Base-by-base conservation (phyloP, 192 early-diverging fungal species). In the Dissophora globulifera region DNA sequence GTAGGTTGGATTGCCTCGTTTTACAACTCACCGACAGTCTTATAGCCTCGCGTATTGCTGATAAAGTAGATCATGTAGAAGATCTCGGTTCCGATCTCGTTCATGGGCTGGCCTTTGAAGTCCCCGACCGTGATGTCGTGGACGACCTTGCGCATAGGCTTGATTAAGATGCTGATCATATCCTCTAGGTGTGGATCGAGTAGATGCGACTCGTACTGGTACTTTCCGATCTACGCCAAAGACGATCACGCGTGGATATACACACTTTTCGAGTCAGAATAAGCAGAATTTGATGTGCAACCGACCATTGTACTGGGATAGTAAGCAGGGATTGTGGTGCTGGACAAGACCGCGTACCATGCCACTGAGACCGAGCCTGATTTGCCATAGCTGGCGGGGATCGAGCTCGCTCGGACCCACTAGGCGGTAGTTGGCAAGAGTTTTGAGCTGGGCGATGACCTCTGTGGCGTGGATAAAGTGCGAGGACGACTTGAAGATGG, bases 1-100 rank as follows among this genome's bases (percentile, higher is more conserved):
- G n/a, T n/a, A n/a, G n/a, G n/a, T n/a, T n/a, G n/a, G n/a, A n/a
- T n/a, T n/a, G n/a, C n/a, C n/a, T n/a, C n/a, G 30, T 31, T 11
- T 40, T n/a, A 12, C 48, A 6, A 45, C 54, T 55, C 82, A 92
- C 92, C 85, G 20, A 97, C 81, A 3, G 92, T 90, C 78, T 99
- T 98, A 81, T 89, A 90, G 11, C 97, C 96, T 30, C 96, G 87
- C 27, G 94, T 92, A 58, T 94, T 96, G 78, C 87, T 89, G 45
- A 97, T 69, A 26, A 84, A 82, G 66, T 96, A 95, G 13, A 97
- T 57, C 43, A 88, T 54, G n/a, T 57, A 78, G 82, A 90, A 51
- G 78, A 60, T 49, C 27, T 59, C 45, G 38, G 50, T 40, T 20
- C 67, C 62, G 12, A 67, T 38, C 19, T 65, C 72, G 66, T 67